Percentiles rank a stretch among this genome's conserved stretches.
Evolutionary conservation across 2,329 filamentous ascomycete species (phyloP).

Genomic region (Catunica adiposa): DNA sequence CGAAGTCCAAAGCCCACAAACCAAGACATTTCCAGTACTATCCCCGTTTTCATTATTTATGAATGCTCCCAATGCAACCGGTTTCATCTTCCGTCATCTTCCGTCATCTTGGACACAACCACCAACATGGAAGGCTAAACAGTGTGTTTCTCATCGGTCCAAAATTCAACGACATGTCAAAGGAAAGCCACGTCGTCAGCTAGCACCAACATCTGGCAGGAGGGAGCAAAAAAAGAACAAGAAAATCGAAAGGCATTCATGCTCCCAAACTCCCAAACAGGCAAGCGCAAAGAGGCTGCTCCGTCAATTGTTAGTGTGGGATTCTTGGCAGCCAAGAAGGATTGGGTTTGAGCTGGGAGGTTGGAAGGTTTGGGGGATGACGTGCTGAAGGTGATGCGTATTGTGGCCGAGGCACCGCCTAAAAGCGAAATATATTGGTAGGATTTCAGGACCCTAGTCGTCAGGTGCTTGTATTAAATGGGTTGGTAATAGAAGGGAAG

Average conservation of each 20-base stretch:
- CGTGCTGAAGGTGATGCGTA: too few relatives aligned
- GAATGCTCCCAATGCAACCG: too few relatives aligned
- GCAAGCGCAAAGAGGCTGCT: constrained; percentile 1
- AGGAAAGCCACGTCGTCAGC: background rate
- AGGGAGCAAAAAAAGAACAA: constrained; percentile 1
- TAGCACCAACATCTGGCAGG: background rate
- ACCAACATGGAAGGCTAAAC: too few relatives aligned
- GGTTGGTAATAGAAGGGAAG: too few relatives aligned
- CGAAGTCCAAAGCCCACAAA: background rate
- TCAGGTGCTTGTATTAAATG: too few relatives aligned
- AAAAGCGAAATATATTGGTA: too few relatives aligned
- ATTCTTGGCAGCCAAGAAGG: background rate
- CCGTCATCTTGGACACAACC: too few relatives aligned
- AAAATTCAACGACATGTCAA: background rate
- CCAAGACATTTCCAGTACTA: too few relatives aligned
- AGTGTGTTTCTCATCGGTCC: background rate
- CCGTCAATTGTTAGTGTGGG: background rate
- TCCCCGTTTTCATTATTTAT: too few relatives aligned
- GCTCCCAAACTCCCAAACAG: background rate
- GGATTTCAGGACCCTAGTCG: too few relatives aligned
- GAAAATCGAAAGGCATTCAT: background rate
- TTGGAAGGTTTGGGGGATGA: background rate
- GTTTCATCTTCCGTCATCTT: too few relatives aligned
- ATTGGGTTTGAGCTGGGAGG: background rate
- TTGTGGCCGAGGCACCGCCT: too few relatives aligned